Evolutionary conservation across 768 basidiomycete species (phyloP).

Genomic region (Kwoniella botswanensis): DNA sequence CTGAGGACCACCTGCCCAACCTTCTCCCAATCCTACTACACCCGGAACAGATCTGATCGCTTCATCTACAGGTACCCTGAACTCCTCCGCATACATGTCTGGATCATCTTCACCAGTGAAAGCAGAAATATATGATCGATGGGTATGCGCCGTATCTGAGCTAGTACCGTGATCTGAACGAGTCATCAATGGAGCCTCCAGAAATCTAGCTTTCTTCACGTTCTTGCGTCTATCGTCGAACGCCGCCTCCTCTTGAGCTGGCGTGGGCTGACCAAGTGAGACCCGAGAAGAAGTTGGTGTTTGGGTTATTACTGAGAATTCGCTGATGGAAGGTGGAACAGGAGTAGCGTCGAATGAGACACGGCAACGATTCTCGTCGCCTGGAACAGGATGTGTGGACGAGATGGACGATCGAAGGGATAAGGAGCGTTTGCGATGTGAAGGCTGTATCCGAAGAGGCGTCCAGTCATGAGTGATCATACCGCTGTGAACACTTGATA

Average conservation of each 20-base stretch:
- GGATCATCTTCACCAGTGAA: slow-evolving; percentile 8
- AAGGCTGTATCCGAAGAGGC: neutral
- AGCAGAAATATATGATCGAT: slow-evolving; percentile 6
- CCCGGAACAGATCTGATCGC: slow-evolving; percentile 38
- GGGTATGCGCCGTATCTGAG: neutral
- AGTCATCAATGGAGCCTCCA: slow-evolving; percentile 13
- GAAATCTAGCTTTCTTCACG: slow-evolving; percentile 17
- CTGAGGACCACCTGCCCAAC: slow-evolving; percentile 49
- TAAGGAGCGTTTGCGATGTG: slow-evolving; percentile 4
- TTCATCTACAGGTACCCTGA: slow-evolving; percentile 12
- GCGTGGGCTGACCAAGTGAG: neutral
- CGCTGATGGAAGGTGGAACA: slow-evolving; percentile 4
- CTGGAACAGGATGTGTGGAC: neutral
- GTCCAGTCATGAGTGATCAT: neutral
- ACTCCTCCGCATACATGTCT: slow-evolving; percentile 2
- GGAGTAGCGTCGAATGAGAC: slow-evolving; percentile 24
- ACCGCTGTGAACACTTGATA: neutral
- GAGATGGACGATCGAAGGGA: slow-evolving; percentile 12
- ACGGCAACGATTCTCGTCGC: slow-evolving; percentile 12
- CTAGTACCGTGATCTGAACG: slow-evolving; percentile 4
- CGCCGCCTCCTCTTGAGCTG: neutral
- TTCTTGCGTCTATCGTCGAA: neutral
- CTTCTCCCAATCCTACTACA: slow-evolving; percentile 50
- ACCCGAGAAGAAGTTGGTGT: neutral
- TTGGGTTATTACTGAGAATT: neutral